Evolutionary conservation across 116 monocot species (phyloP), one percentile per base, ranked within the genome.

Genomic region (Dioscorea cayenensis): DNA sequence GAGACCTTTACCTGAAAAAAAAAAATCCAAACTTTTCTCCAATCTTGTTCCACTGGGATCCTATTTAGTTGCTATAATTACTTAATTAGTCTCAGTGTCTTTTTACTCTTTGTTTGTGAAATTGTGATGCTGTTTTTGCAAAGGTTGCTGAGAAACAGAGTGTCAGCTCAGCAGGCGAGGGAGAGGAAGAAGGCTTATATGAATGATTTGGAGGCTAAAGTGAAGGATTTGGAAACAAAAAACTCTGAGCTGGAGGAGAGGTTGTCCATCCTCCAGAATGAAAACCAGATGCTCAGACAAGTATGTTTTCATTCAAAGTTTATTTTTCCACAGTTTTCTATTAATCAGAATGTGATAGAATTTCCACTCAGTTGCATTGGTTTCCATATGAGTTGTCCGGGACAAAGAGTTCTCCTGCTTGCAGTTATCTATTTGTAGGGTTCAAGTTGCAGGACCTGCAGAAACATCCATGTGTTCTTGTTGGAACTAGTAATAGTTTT

Each of bases 171-270:
- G 77, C 90, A 92, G 51, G 95, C 95, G 5, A 87, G 95, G 75
- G 95, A 95, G 86, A 83, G 95, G 77, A 95, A 92, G 86, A 95
- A 95, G 82, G 87, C 87, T 3, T 90, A 95, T 63, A 36, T 95
- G 51, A 87, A 35, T 58, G 95, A 95, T 62, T 62, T 95, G 71
- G 95, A 95, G 78, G 65, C 23, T 22, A 87, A 86, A 76, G 90
- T 86, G 72, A 87, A 92, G 72, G 95, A 87, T 48, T 69, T 95
- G 81, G 95, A 92, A 69, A 79, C 66, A 78, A 92, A 71, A 65
- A 95, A 95, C 72, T 87, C 90, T 2, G 87, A 92, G 79, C 77
- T 95, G 43, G 92, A 92, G 63, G 95, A 95, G 77, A 85, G 84
- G 58, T 70, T 95, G 9, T 92, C 95, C 63, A 95, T 92, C 5